phyloP scores from a whole-genome alignment of 1,139 yeast species.

The Pichia sp. region DNA sequence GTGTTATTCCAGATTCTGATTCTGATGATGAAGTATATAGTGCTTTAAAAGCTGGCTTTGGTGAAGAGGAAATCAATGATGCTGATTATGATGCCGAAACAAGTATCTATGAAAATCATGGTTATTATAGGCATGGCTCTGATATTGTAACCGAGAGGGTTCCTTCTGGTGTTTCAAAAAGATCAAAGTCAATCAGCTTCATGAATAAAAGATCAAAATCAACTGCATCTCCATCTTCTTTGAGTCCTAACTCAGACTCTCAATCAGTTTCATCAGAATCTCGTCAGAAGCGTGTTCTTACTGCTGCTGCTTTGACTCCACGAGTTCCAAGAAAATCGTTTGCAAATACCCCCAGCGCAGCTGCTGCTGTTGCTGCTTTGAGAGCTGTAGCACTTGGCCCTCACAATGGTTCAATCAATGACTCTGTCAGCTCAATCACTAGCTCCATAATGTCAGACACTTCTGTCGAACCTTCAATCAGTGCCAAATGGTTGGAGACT shows the following conservation, averaged over 20 bases:
- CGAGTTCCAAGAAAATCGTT: constrained; percentile 55
- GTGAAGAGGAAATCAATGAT: constrained; percentile 32
- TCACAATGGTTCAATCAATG: constrained; percentile 30
- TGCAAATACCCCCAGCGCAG: constrained; percentile 52
- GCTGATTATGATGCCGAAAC: constrained; percentile 36
- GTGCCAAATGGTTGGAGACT: constrained; percentile 61
- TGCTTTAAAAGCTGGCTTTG: constrained; percentile 20
- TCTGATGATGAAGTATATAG: constrained; percentile 15
- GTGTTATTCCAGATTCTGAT: constrained; percentile 21
- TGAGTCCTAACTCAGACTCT: neutral
- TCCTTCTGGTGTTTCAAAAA: constrained; percentile 34
- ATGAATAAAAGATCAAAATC: constrained; percentile 43
- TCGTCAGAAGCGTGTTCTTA: constrained; percentile 28
- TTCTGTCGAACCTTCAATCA: constrained; percentile 31
- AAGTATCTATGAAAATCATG: constrained; percentile 27
- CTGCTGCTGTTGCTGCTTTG: constrained; percentile 67
- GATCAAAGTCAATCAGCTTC: constrained; percentile 60
- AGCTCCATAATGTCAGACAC: constrained; percentile 29
- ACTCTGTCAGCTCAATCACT: constrained; percentile 27
- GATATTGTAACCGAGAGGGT: constrained; percentile 25
- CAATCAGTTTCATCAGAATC: constrained; percentile 3
- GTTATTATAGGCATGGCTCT: constrained; percentile 26
- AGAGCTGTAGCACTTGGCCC: constrained; percentile 64
- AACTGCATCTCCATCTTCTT: constrained; percentile 5
- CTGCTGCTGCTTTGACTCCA: constrained; percentile 84